A percentile compares a stretch with the other conserved stretches of the same genome.
These are phyloP conservation scores for Hypericum androsaemum DNA, from an alignment of 345 rosid genomes.

Conservation along the genomic window DNA sequence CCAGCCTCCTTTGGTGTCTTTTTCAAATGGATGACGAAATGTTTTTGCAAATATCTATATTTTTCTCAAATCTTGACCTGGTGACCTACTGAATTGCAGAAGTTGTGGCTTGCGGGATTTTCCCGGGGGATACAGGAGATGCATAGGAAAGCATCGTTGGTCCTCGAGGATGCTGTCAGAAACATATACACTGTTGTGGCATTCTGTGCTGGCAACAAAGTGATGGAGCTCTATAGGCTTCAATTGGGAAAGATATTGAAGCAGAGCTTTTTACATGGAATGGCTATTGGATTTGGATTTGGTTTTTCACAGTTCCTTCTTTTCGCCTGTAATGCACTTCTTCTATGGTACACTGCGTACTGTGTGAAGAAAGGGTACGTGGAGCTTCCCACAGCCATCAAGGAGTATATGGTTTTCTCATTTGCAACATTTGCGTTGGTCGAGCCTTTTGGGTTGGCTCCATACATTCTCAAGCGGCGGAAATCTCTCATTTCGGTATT, in stretches of 20 bases:
- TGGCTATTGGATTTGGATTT: conserved; percentile 94
- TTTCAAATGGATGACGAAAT: neutral
- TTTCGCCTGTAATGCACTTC: conserved; percentile 96
- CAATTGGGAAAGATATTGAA: conserved; percentile 72
- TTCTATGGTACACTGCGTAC: conserved; percentile 84
- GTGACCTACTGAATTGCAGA: conserved; percentile 40
- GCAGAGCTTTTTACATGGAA: conserved; percentile 85
- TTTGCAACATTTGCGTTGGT: conserved; percentile 98
- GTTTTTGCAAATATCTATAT: too few relatives aligned
- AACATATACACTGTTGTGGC: conserved; percentile 99
- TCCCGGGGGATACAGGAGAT: conserved; percentile 98
- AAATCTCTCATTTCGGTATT: conserved; percentile 85
- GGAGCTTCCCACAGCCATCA: conserved; percentile 66
- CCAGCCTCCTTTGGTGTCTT: neutral
- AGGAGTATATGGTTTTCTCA: conserved; percentile 95
- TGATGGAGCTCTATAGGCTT: conserved; percentile 90
- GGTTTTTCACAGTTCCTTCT: conserved; percentile 99
- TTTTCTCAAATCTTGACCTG: neutral
- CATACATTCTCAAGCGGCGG: conserved; percentile 90
- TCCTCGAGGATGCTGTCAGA: conserved; percentile 98
- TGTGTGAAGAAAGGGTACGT: conserved; percentile 37
- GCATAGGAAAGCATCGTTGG: conserved; percentile 98
- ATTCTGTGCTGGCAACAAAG: conserved; percentile 97
- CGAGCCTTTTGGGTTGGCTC: conserved; percentile 99
- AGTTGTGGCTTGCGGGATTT: conserved; percentile 99